Percentiles rank a stretch among this genome's conserved stretches.
phyloP scores from a whole-genome alignment of 2,329 filamentous ascomycete species.

The Xylariaceae sp. region DNA sequence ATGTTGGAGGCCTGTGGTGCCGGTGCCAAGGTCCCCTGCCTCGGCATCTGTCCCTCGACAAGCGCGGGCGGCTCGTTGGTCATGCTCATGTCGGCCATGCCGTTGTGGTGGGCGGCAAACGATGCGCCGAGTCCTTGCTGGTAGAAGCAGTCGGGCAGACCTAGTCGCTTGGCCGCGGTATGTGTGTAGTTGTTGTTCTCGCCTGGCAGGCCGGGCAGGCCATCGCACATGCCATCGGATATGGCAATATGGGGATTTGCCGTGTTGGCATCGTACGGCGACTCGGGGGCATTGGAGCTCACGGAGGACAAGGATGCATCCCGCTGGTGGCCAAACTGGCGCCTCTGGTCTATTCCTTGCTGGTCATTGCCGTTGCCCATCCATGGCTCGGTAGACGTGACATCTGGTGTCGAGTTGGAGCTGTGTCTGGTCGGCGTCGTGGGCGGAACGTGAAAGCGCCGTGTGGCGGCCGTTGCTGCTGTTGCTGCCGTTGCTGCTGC shows the following conservation, averaged over 20 bases:
- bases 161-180: constrained; percentile 38
- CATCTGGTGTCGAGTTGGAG: constrained; percentile 26
- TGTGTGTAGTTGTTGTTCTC: constrained; percentile 39
- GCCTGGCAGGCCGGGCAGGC: constrained; percentile 38
- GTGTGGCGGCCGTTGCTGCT: constrained; percentile 22
- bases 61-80: constrained; percentile 14
- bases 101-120: constrained; percentile 22
- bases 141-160: constrained; percentile 33
- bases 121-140: constrained; percentile 27
- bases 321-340: constrained; percentile 47
- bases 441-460: constrained; percentile 19
- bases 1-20: constrained; percentile 36
- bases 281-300: constrained; percentile 54
- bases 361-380: constrained; percentile 25
- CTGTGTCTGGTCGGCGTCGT: constrained; percentile 18
- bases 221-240: constrained; percentile 43
- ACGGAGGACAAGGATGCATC: constrained; percentile 58
- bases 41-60: constrained; percentile 19
- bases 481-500: constrained; percentile 6
- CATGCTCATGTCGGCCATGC: constrained; percentile 12
- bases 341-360: constrained; percentile 25
- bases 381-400: constrained; percentile 31
- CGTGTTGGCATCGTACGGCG: constrained; percentile 50
- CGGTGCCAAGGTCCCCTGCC: constrained; percentile 40
- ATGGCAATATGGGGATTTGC: constrained; percentile 55